Evolutionary conservation across 768 basidiomycete genomes (phyloP), one percentile per base, ranked within the genome.

Genomic region (Phallus indusiatus): DNA sequence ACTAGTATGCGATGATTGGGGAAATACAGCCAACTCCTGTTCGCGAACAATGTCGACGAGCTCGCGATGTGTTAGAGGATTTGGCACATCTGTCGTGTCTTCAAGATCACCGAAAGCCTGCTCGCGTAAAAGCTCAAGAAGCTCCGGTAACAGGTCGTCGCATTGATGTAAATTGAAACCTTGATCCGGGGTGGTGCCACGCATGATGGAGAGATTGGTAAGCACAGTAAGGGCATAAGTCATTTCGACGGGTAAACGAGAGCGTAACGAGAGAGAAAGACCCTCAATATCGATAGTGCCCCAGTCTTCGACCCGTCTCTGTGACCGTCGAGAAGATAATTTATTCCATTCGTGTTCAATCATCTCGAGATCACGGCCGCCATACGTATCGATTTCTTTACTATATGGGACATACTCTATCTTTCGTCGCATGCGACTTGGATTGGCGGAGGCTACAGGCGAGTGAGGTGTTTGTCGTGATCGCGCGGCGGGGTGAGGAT

Each of bases 241-340:
- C 55, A 94, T 74, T 70, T 99, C 95, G 50, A 82, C 78, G 9
- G 85, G 79, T 47, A 97, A 73, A 36, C 94, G 79, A 36, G 90
- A 95, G 34, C 94, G 87, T 46, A 99, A 74, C 33, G 90, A 89
- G 86, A 99, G 85, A n/a, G 85, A 85, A 53, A 99, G 77, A n/a
- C 84, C 84, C 67, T 96, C 94, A 60, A 97, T 84, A 65, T 98
- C 94, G 53, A 95, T 82, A 8, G 77, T 78, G 20, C 91, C 93
- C 84, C 94, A 91, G 55, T 94, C 91, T 67, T 85, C 84, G 62
- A 90, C 79, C 54, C 86, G 82, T 59, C 88, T 79, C 65, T 87
- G 69, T 6, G 81, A 77, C 48, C 87, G 80, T 7, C 64, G 64
- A 55, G 78, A 74, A 50, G 80, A 75, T n/a, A 71, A 46, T 34